Evolutionary conservation across 2,329 filamentous ascomycete species (phyloP), one percentile per base, ranked within the genome.

Genomic region (Fonsecaea monophora): DNA sequence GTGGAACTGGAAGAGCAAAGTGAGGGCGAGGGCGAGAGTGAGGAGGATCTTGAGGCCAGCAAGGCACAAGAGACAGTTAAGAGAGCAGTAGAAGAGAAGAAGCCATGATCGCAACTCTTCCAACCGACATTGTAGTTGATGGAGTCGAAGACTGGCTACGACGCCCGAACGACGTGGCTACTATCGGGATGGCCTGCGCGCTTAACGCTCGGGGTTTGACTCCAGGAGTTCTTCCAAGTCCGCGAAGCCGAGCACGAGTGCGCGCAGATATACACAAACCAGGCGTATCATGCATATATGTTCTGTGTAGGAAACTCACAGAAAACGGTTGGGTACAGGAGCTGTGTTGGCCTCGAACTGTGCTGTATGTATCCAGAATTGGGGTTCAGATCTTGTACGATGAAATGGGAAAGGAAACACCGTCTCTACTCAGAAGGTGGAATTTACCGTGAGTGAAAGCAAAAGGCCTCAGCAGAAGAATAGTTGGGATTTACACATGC

Each of bases 1-100:
- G 73, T 78, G 32, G 74, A 79, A 54, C 75, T 76, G 42, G 77
- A 79, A 65, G 77, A 80, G 30, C 75, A 77, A 15, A 66, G 73
- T 21, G 77, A 76, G 37, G 75, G 71, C 67, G 50, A 50, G 21
- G 45, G 45, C 18, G 77, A 79, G 53, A 73, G 74, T 1, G 76
- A 79, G 21, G 77, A 79, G 12, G 77, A 81, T 42, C 69, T 69
- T 38, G 55, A 73, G 58, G 62, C 59, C 53, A 71, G 64, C 37
- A 71, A 73, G 60, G 66, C 55, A 4, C 45, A 68, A 53, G 69
- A 73, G 53, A 64, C 54, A 15, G 61, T 68, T 13, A 60, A 53
- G 3, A 37, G 67, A 32, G 70, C 68, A 34, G 55, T 70, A 32
- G 63, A 68, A 61, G 42, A 63, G 64, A 71, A 72, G 50, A 69